Evolutionary conservation across 805 yeast genomes (phyloP), one percentile per base, ranked within the genome.

Genomic region (Starmera amethionina): DNA sequence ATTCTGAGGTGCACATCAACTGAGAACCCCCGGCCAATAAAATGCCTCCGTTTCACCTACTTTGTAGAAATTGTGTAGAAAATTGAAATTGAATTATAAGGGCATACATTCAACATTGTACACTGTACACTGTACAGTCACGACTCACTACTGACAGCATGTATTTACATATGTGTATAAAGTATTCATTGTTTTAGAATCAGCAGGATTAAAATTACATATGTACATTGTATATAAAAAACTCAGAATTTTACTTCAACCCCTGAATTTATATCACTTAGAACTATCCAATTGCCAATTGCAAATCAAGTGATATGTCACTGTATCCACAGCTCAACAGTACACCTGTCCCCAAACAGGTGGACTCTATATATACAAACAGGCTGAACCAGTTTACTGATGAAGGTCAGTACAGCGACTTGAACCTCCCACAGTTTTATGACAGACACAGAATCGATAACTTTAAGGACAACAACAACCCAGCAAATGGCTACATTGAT

Each of bases 401-500:
- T 49, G 79, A 77, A n/a, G 97, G 97, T 28, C 79, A 79, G 46
- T 90, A 82, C 64, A 58, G 61, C 32, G 65, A 72, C 38, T 64
- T 88, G 50, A 87, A 86, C 59, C 65, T 90, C 31, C 95, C 97
- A 11, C 80, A 79, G 50, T 87, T 84, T 56, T 85, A 84, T 55
- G 88, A 82, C 52, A 62, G 64, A 39, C 75, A 65, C 12, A 62
- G 93, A 11, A 61, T 72, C 30, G 80, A 75, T 48, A 59, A 61
- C 41, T 54, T 47, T 30, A 48, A 60, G 49, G 57, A 54, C 5
- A 46, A 43, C 1, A 30, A 41, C 5, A 48, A 58, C 46, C 40
- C 63, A 27, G 55, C 62, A 37, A 58, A 58, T 14, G 72, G 73
- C 1, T 65, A 66, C 46, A 73, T 86, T 30, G 68, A 72, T 40